Evolutionary conservation across 768 basidiomycete species (phyloP).

Genomic region (Suillus subluteus): DNA sequence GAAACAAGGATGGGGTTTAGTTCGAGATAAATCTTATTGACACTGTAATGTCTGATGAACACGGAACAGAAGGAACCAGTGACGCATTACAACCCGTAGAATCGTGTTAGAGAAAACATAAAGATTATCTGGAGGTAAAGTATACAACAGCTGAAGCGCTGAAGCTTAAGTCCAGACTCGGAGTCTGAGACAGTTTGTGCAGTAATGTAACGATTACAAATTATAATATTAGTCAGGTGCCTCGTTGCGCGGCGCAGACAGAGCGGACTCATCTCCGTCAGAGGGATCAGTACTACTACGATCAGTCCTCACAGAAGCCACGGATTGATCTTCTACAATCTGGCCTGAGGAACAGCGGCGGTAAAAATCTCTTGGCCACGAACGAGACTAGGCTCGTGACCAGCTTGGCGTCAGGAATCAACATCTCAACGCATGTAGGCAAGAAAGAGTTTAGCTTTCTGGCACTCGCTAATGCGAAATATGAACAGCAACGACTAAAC

Average conservation of each 20-base stretch:
- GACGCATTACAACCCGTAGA: not conserved
- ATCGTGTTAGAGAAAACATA: not conserved
- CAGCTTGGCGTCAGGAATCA: no score
- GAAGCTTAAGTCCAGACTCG: not conserved
- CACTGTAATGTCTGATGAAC: not conserved
- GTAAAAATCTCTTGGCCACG: no score
- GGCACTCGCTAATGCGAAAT: no score
- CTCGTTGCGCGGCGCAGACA: not conserved
- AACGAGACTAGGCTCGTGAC: no score
- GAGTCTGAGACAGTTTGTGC: not conserved
- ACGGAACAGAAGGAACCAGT: not conserved
- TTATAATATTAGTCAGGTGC: not conserved
- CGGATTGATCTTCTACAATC: not conserved
- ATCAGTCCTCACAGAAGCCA: not conserved
- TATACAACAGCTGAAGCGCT: not conserved
- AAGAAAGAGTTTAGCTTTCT: no score
- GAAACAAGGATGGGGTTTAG: not conserved
- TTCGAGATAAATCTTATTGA: not conserved
- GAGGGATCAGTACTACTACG: not conserved
- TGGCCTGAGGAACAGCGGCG: no score
- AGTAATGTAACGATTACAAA: not conserved
- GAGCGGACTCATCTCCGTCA: not conserved
- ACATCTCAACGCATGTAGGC: no score
- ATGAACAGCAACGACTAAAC: no score
- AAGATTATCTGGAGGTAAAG: not conserved